phyloP scores from a whole-genome alignment of 306 rosid genomes.

The Lotus japonicus region DNA sequence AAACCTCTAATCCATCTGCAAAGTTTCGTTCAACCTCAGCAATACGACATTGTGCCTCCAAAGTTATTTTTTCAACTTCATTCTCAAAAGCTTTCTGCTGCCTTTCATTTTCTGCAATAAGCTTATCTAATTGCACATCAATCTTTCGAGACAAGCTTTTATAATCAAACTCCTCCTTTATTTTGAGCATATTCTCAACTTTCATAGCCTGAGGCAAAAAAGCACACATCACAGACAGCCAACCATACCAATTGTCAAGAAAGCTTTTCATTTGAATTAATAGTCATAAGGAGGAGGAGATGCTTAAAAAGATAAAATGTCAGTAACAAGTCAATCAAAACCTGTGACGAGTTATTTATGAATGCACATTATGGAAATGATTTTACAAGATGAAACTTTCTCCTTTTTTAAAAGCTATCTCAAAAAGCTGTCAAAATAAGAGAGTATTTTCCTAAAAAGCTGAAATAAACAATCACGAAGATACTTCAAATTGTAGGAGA shows the following conservation, averaged over 20 bases:
- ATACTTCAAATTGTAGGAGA: no score
- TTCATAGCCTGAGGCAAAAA: slow-evolving; percentile 70
- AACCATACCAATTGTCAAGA: not conserved
- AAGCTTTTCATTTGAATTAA: slow-evolving; percentile 10
- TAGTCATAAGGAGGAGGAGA: not conserved
- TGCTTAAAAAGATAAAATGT: not conserved
- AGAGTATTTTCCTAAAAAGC: no score
- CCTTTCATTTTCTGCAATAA: slow-evolving; percentile 90
- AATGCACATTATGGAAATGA: not conserved
- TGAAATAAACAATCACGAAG: not conserved
- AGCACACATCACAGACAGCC: slow-evolving; percentile 2
- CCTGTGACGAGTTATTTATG: not conserved
- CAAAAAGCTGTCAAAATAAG: not conserved
- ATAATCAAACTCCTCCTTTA: slow-evolving; percentile 98
- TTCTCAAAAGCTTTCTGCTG: slow-evolving; percentile 80
- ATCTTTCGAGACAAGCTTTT: slow-evolving; percentile 88
- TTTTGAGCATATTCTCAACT: slow-evolving; percentile 94
- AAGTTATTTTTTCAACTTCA: slow-evolving; percentile 65
- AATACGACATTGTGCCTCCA: slow-evolving; percentile 66
- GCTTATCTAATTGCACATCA: slow-evolving; percentile 84
- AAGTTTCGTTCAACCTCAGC: slow-evolving; percentile 84
- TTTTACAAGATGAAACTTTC: no score
- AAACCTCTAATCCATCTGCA: slow-evolving; percentile 90
- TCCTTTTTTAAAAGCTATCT: not conserved
- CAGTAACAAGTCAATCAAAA: slow-evolving; percentile 3